Base-by-base conservation (phyloP, 495 filamentous ascomycete genomes). In the Sphaerosporella brunnea region DNA sequence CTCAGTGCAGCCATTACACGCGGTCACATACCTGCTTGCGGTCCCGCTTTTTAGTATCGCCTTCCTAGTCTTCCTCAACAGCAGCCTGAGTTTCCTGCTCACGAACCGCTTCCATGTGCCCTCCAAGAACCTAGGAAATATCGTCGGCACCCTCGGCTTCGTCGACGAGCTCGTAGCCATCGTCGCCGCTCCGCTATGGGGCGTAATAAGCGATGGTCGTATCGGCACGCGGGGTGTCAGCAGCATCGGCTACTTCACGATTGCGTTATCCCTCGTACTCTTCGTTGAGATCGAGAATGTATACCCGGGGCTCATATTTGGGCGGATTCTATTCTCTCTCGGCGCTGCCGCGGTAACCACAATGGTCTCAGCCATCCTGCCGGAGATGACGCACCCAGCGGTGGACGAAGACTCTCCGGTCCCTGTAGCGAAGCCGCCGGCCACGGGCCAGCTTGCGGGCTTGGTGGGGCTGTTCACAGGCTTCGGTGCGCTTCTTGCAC, bases 61-160 rank as follows among this genome's bases (percentile, higher is more conserved):
- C 26, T 93, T 96, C 67, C 75, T 99, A 46, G 90, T 99, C 40
- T 99, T 95, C 68, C 78, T 99, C 53, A 99, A 96, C 66, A 80
- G 80, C 54, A 80, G 80, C 55, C 69, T 96, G 48, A 88, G 84
- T 25, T 99, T 96, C 64, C 84, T 96, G 43, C 80, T 96, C 52
- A 93, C 86, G 5, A 82, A 93, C 63, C 68, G 93, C 30, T 76
- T 99, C 47, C 82, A 82, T 38, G 67, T 84, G 32, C 18, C 44
- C 11, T 46, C 56, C 73, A 55, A 62, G 76, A 38, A 73, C 75
- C 83, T 94, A 23, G 90, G 90, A 24, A 78, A 93, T 68, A 78
- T 84, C 2, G 86, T 93, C 16, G 90, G 90, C 19, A 95, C 87
- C 1, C 69, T 99, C 26, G 90, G 90, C 25, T 96, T 99, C 64